Evolutionary conservation across 2,329 filamentous ascomycete species (phyloP), one percentile per base, ranked within the genome.

Genomic region (Leptographium procerum): DNA sequence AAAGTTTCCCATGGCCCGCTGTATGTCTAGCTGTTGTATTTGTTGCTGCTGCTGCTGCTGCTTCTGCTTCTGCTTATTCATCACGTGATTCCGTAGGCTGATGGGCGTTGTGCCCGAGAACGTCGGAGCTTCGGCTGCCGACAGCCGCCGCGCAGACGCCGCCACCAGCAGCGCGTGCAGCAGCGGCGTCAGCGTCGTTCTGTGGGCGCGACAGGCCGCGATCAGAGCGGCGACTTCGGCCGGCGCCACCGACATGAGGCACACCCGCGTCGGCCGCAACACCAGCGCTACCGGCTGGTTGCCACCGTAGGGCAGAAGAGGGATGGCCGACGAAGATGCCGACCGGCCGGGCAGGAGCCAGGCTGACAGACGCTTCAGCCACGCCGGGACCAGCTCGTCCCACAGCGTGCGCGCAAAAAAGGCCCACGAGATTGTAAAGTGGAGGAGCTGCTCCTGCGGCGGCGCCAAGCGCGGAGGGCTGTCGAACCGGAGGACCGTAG

Each of bases 101-200:
- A 79, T 75, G 57, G 77, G 74, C 0, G 75, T 80, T 24, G 62
- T 64, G 31, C 68, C 67, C 14, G 63, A 59, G 59, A 81, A 76
- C 1, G 67, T 66, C 0, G 64, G 59, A 0, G 71, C 71, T 5
- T 67, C 62, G 0, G 63, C 57, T 7, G 67, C 11, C 8, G 19
- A 29, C 51, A 19, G 29, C 26, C 24, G 29, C 34, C 26, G 64
- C 5, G 74, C 65, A 6, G 80, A 65, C 2, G 76, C 75, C 9
- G 68, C 66, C 6, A 77, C 66, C 5, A 73, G 64, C 0, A 82
- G 68, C 2, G 71, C 73, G 36, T 82, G 75, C 1, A 82, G 55
- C 9, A 83, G 69, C 0, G 72, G 72, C 0, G 79, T 82, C 8
- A 83, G 64, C 2, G 77, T 79, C 16, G 72, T 69, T 3, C 66